Evolutionary conservation across 2,329 filamentous ascomycete species (phyloP).

Genomic region (Sarocladiaceae sp.): DNA sequence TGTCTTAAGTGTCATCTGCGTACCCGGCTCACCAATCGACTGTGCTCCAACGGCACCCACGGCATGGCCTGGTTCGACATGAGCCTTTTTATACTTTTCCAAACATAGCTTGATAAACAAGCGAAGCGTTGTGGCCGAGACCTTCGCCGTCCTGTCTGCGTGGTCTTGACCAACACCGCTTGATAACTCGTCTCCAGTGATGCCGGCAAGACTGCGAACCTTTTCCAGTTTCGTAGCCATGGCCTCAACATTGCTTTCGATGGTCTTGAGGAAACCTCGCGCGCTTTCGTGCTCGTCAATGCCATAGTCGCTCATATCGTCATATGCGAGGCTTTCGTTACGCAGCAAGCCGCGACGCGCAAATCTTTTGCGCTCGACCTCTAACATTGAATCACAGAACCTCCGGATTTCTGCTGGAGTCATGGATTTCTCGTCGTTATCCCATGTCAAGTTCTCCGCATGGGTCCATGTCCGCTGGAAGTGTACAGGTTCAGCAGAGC

Average conservation of each 20-base stretch:
- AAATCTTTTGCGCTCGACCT: conserved; percentile 63
- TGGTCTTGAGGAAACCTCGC: conserved; percentile 74
- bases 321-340: conserved; percentile 60
- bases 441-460: conserved; percentile 69
- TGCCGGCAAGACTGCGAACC: conserved; percentile 46
- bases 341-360: conserved; percentile 57
- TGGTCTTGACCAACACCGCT: conserved; percentile 31
- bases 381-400: conserved; percentile 65
- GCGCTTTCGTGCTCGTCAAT: conserved; percentile 80
- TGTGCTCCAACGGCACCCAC: conserved; percentile 96
- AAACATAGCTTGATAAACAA: conserved; percentile 79
- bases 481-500: conserved; percentile 83
- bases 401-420: conserved; percentile 68
- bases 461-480: conserved; percentile 91
- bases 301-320: conserved; percentile 62
- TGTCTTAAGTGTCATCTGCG: conserved; percentile 98
- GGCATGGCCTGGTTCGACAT: conserved; percentile 90
- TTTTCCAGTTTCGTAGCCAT: conserved; percentile 57
- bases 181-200: conserved; percentile 30
- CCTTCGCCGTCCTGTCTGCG: conserved; percentile 73
- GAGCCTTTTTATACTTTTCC: conserved; percentile 84
- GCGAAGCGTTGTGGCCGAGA: conserved; percentile 69
- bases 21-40: conserved; percentile 96
- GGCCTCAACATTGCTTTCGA: conserved; percentile 66
- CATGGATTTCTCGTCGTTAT: conserved; percentile 70